Percentiles rank a stretch among this genome's conserved stretches.
phyloP scores from a whole-genome alignment of 805 yeast species.

The Barnettozyma salicaria region DNA sequence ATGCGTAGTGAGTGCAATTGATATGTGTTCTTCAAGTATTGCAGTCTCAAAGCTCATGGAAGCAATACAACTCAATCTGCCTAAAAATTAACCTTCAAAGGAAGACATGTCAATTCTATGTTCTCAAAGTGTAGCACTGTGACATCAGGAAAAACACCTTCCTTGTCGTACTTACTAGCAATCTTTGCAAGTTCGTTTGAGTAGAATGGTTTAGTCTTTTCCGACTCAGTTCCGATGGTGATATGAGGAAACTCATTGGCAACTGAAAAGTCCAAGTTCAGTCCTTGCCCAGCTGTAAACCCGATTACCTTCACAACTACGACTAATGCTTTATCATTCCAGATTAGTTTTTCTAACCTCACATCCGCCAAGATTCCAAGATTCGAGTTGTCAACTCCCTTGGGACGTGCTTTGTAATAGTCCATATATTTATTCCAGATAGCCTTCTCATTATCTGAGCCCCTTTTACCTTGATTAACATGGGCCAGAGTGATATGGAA shows the following conservation, averaged over 20 bases:
- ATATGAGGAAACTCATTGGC: conserved; percentile 55
- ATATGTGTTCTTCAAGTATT: too few relatives aligned
- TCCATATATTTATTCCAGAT: conserved; percentile 26
- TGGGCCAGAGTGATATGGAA: conserved; percentile 72
- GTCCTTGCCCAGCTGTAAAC: conserved; percentile 8
- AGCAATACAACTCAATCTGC: too few relatives aligned
- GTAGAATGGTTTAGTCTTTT: conserved; percentile 42
- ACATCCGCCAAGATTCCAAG: conserved; percentile 32
- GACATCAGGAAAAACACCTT: conserved; percentile 12
- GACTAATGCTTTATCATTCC: conserved; percentile 49
- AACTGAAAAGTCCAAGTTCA: conserved; percentile 24
- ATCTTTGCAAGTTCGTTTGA: conserved; percentile 39
- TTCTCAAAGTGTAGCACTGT: conserved; percentile 11
- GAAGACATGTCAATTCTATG: conserved; percentile 2
- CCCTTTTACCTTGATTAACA: conserved; percentile 27
- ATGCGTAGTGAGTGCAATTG: too few relatives aligned
- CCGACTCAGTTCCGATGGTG: conserved; percentile 58
- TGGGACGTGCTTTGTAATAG: conserved; percentile 5
- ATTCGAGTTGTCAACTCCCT: conserved; percentile 8
- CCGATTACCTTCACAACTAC: conserved; percentile 36
- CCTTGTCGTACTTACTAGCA: conserved; percentile 7
- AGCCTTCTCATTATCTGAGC: conserved; percentile 21
- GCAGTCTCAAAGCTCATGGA: too few relatives aligned
- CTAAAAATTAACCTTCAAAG: conserved; percentile 18
- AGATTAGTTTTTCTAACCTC: conserved; percentile 38